Base-by-base conservation (phyloP, 2,329 filamentous ascomycete genomes). In the Teratosphaeria viscida region DNA sequence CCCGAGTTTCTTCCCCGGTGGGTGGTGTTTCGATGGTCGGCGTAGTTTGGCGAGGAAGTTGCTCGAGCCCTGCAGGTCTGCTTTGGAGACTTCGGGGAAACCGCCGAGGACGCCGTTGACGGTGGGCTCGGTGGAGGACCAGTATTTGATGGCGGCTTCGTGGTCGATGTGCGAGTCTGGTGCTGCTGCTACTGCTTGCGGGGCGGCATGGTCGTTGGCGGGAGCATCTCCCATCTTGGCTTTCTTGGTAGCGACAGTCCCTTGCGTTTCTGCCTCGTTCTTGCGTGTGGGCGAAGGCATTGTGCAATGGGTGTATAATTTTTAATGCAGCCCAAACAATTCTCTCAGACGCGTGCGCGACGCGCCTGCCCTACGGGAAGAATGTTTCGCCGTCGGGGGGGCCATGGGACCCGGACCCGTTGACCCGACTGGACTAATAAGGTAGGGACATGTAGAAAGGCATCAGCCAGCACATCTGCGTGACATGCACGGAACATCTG, bases 101-200 rank as follows among this genome's bases (percentile, higher is more conserved):
- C 81, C 89, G 62, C 90, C 91, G 1, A 95, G 85, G 86, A 94
- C 92, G 69, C 90, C 89, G 66, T 87, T 81, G 63, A 82, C 79
- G 61, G 81, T 79, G 11, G 81, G 75, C 43, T 78, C 74, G 60
- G 81, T 77, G 43, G 69, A 68, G 62, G 77, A 76, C 81, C 81
- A 84, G 74, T 84, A 82, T 57, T 67, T 66, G 55, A 80, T 68
- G 32, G 78, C 76, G 27, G 72, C 72, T 47, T 69, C 64, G 62
- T 75, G 71, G 67, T 78, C 67, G 67, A 80, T 79, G 19, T 73
- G 70, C 56, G 76, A 74, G 66, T 80, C 77, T 37, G 71, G 69
- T 1, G 54, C 27, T 7, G 59, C 29, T n/a, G 52, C 27, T n/a
- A 55, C 29, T 32, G 56, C 6, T n/a, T 23, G 27, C 53, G 47